Evolutionary conservation across 305 asterid species (phyloP).

Genomic region (Caryopteris hybrid): DNA sequence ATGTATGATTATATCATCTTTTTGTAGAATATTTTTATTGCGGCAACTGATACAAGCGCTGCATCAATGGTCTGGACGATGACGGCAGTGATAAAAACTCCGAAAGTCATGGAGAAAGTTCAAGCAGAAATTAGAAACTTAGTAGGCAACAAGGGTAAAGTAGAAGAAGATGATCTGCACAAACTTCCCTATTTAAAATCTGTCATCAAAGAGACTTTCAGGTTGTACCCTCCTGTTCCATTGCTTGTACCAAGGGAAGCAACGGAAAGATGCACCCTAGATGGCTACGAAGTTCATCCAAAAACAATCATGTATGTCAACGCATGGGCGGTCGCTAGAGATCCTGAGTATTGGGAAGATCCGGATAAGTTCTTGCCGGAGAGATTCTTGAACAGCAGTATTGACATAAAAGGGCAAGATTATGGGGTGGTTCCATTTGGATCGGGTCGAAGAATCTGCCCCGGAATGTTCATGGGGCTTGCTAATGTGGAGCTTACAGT

Average conservation of each 20-base stretch:
- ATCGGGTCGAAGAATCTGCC: slow-evolving; percentile 7
- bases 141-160: neutral
- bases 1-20: too few species aligned
- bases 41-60: neutral
- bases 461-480: neutral
- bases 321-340: neutral
- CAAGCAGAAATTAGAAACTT: neutral
- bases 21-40: neutral
- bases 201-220: neutral
- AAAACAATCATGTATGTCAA: neutral
- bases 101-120: neutral
- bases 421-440: slow-evolving; percentile 4
- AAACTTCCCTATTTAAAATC: slow-evolving; percentile 2
- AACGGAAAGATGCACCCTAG: neutral
- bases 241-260: slow-evolving; percentile 2
- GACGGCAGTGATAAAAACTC: neutral
- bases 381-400: neutral
- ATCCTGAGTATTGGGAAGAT: neutral
- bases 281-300: neutral
- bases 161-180: slow-evolving; percentile 2
- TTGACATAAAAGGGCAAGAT: slow-evolving; percentile 3
- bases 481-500: too few species aligned
- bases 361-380: neutral
- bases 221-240: slow-evolving; percentile 1
- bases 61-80: neutral